These are phyloP conservation scores for Claviceps purpurea DNA, from an alignment of 2,329 filamentous ascomycete species.

Conservation along the genomic window DNA sequence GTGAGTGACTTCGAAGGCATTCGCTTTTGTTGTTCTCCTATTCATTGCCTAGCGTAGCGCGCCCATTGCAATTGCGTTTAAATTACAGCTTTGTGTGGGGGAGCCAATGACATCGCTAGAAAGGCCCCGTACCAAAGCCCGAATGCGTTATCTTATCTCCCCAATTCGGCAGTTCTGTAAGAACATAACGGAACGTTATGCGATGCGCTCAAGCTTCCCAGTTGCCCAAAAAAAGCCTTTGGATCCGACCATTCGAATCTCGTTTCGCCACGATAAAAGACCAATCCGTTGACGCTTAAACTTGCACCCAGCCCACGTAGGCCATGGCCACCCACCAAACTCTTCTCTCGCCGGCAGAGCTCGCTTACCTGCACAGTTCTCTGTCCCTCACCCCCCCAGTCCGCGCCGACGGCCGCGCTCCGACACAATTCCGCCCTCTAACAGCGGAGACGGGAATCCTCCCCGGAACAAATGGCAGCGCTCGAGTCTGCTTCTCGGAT, in stretches of 20 bases:
- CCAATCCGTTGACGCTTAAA: not conserved
- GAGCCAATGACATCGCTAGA: too few species aligned
- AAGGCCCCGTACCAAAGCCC: too few species aligned
- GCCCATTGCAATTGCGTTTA: too few species aligned
- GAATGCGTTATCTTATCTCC: not conserved
- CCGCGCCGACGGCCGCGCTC: slow-evolving; percentile 70
- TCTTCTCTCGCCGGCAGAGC: slow-evolving; percentile 85
- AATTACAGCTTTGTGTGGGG: too few species aligned
- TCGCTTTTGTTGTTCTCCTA: too few species aligned
- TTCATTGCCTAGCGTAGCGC: too few species aligned
- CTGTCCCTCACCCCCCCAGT: slow-evolving; percentile 72
- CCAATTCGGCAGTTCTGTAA: not conserved
- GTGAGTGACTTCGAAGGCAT: too few species aligned
- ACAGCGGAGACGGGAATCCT: slow-evolving; percentile 84
- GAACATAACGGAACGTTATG: not conserved
- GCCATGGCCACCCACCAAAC: slow-evolving; percentile 54
- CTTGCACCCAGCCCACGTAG: not conserved
- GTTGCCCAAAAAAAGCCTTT: not conserved
- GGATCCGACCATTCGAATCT: not conserved
- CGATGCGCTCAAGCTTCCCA: slow-evolving; percentile 1
- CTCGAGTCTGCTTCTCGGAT: slow-evolving; percentile 85
- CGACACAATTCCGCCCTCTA: slow-evolving; percentile 81
- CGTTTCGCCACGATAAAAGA: not conserved
- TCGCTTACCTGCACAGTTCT: slow-evolving; percentile 85
- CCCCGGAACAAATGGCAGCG: slow-evolving; percentile 80